Evolutionary conservation across 164 flowering plant species (phyloP).

Genomic region (Aristolochia contorta): DNA sequence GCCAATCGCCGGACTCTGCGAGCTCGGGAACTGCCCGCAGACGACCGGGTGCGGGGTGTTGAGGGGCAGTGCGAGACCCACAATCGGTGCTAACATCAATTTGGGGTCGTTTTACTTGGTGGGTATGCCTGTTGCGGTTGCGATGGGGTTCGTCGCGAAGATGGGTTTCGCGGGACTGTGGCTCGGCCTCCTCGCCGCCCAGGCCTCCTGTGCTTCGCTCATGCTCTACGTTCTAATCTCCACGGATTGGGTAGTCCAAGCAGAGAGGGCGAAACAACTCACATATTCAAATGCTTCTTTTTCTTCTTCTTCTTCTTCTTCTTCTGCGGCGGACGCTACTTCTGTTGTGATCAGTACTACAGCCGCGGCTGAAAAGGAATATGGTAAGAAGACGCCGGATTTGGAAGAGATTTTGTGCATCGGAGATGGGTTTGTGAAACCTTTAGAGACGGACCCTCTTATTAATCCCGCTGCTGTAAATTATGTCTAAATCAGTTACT

Average conservation of each 20-base stretch:
- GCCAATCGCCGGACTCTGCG: conserved; percentile 83
- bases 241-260: conserved; percentile 77
- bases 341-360: neutral
- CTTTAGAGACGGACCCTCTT: conserved; percentile 60
- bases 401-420: conserved; percentile 21
- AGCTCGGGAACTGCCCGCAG: conserved; percentile 97
- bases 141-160: conserved; percentile 54
- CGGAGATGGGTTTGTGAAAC: conserved; percentile 24
- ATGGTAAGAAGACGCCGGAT: neutral
- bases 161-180: conserved; percentile 84
- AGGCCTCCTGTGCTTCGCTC: conserved; percentile 63
- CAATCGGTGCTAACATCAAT: conserved; percentile 80
- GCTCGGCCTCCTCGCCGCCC: conserved; percentile 90
- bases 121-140: conserved; percentile 88
- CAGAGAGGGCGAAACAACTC: conserved; percentile 51
- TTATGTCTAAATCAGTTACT: conserved; percentile 4
- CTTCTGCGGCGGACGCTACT: neutral
- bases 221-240: conserved; percentile 56
- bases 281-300: too few relatives aligned
- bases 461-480: conserved; percentile 15
- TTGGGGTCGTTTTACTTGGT: conserved; percentile 84
- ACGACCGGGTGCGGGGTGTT: conserved; percentile 92
- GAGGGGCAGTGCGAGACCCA: conserved; percentile 84
- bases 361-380: too few relatives aligned
- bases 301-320: conserved; percentile 3